Percentiles rank a stretch among this genome's conserved stretches.
Conservation (phyloP, 306 rosid species). For the Alnus glutinosa region DNA sequence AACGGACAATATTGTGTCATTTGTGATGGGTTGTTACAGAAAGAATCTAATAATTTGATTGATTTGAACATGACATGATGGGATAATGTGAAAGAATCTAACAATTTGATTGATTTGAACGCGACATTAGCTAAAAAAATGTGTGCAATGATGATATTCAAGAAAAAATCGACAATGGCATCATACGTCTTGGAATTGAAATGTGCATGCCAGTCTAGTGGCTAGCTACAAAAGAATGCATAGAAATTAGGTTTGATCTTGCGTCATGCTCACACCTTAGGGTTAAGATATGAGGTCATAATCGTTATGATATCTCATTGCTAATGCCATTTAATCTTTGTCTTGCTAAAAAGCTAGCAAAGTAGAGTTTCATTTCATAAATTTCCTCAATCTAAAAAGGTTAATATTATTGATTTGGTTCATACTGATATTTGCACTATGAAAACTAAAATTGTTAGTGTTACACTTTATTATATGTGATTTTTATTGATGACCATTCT, state of each 20-base stretch:
- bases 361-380: too few relatives aligned
- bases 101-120: slow-evolving; percentile 19
- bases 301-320: not conserved
- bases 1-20: too few relatives aligned
- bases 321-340: not conserved
- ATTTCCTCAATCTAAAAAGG: too few relatives aligned
- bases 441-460: too few relatives aligned
- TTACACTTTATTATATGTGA: too few relatives aligned
- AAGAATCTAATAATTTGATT: too few relatives aligned
- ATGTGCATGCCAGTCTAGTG: slow-evolving; percentile 7
- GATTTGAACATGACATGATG: not conserved
- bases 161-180: slow-evolving; percentile 18
- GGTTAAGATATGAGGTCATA: not conserved
- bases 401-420: too few relatives aligned
- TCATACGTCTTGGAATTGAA: slow-evolving; percentile 16
- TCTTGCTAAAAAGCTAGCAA: too few relatives aligned
- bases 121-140: not conserved
- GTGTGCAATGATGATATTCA: slow-evolving; percentile 35
- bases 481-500: too few relatives aligned
- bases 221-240: too few relatives aligned
- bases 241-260: not conserved
- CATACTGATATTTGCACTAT: too few relatives aligned
- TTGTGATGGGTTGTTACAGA: too few relatives aligned
- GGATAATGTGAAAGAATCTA: not conserved
- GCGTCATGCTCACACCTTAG: not conserved